Percentiles rank a stretch among this genome's conserved stretches.
These are phyloP conservation scores for Cladophialophora psammophila DNA, from an alignment of 2,329 filamentous ascomycete species.

Conservation along the genomic window DNA sequence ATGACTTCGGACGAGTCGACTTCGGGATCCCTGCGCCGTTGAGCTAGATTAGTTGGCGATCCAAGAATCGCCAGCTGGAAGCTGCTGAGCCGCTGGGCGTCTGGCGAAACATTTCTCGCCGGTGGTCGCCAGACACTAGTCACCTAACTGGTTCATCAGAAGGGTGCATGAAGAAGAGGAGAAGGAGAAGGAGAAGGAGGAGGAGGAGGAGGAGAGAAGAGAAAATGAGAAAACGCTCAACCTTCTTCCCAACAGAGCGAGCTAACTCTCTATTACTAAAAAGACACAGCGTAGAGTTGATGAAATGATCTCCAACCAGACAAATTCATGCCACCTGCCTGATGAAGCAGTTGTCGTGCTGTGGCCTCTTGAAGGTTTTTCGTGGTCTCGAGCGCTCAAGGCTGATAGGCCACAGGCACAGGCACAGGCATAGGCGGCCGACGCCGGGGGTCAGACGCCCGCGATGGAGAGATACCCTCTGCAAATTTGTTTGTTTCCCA, in stretches of 20 bases:
- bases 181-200: background rate
- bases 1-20: background rate
- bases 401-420: constrained; percentile 15
- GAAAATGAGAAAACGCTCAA: background rate
- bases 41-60: background rate
- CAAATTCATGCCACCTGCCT: constrained; percentile 13
- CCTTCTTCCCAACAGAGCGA: background rate
- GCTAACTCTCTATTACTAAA: constrained; percentile 5
- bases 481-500: constrained; percentile 8
- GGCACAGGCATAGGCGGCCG: background rate
- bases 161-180: too few species aligned
- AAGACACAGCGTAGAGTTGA: constrained; percentile 3
- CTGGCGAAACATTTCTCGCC: background rate
- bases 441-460: constrained; percentile 5
- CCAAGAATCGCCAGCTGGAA: background rate
- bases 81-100: background rate
- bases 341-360: constrained; percentile 20
- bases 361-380: background rate
- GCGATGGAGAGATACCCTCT: background rate
- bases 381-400: constrained; percentile 2
- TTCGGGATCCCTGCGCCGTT: background rate
- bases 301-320: background rate
- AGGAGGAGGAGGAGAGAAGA: constrained; percentile 1
- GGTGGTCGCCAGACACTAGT: background rate
- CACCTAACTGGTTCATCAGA: background rate